Evolutionary conservation across 768 basidiomycete species (phyloP).

Genomic region (Boletus rubropictus): DNA sequence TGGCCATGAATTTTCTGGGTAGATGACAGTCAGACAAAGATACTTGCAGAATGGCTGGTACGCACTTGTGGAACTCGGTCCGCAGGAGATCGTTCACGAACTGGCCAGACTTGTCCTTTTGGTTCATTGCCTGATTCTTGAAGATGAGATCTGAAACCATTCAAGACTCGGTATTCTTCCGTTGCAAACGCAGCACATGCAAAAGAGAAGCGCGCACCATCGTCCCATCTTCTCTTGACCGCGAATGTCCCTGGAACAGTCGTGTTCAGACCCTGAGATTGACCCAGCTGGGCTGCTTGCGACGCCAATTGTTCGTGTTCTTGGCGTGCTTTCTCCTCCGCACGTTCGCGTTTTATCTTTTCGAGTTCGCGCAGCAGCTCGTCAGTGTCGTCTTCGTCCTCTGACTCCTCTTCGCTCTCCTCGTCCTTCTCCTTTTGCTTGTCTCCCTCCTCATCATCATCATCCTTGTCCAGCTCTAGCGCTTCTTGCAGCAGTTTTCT

Average conservation of each 20-base stretch:
- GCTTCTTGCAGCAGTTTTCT: constrained; percentile 85
- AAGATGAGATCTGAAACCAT: constrained; percentile 77
- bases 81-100: constrained; percentile 95
- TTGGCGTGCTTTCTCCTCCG: constrained; percentile 82
- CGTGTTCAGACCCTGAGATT: constrained; percentile 66
- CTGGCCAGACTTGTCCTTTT: constrained; percentile 59
- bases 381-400: constrained; percentile 68
- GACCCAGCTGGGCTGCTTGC: constrained; percentile 64
- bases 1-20: constrained; percentile 82
- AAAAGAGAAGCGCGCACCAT: constrained; percentile 50
- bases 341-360: constrained; percentile 94
- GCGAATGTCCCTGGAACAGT: constrained; percentile 79
- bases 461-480: constrained; percentile 82
- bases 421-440: constrained; percentile 32
- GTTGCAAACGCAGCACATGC: background rate
- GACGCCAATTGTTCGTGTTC: constrained; percentile 70
- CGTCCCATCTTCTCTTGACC: constrained; percentile 93
- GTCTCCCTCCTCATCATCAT: constrained; percentile 59
- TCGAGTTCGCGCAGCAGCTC: constrained; percentile 95
- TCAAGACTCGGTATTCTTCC: background rate
- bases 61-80: constrained; percentile 90
- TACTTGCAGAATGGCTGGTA: constrained; percentile 14
- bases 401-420: constrained; percentile 50
- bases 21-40: constrained; percentile 8
- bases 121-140: constrained; percentile 90